Evolutionary conservation across 495 filamentous ascomycete genomes (phyloP).

Genomic region (Opeltia flavorubescens): DNA sequence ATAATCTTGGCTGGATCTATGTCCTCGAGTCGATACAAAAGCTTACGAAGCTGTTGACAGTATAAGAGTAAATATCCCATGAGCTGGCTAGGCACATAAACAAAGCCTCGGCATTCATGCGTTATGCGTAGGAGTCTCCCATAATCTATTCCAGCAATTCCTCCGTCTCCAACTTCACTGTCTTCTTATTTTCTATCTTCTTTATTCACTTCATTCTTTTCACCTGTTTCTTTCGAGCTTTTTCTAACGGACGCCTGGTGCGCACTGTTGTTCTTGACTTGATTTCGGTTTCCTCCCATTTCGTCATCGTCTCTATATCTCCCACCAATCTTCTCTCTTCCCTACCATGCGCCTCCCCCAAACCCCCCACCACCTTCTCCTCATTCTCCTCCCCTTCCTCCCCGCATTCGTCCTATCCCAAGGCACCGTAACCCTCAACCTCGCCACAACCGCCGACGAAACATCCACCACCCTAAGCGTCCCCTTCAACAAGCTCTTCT

Average conservation of each 20-base stretch:
- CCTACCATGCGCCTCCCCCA: conserved; percentile 1
- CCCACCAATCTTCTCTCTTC: neutral
- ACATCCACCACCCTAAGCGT: neutral
- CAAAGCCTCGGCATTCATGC: too few species aligned
- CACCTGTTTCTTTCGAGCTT: neutral
- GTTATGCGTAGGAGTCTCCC: neutral
- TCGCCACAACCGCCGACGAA: neutral
- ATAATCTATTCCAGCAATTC: neutral
- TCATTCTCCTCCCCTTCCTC: neutral
- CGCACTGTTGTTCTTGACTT: neutral
- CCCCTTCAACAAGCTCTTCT: neutral
- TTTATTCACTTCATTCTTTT: neutral
- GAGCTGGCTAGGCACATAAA: too few species aligned
- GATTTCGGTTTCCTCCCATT: neutral
- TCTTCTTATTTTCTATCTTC: neutral
- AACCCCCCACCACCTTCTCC: neutral
- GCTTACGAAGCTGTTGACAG: too few species aligned
- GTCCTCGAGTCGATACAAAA: too few species aligned
- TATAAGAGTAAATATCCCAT: too few species aligned
- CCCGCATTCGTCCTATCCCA: neutral
- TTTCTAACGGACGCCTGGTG: neutral
- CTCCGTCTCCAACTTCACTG: neutral
- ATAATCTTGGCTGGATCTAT: too few species aligned
- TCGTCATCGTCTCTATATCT: neutral
- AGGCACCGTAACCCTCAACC: neutral